These are phyloP conservation scores for Pontederia crassipes DNA, from an alignment of 176 grass and related monocot genomes.

Conservation along the genomic window DNA sequence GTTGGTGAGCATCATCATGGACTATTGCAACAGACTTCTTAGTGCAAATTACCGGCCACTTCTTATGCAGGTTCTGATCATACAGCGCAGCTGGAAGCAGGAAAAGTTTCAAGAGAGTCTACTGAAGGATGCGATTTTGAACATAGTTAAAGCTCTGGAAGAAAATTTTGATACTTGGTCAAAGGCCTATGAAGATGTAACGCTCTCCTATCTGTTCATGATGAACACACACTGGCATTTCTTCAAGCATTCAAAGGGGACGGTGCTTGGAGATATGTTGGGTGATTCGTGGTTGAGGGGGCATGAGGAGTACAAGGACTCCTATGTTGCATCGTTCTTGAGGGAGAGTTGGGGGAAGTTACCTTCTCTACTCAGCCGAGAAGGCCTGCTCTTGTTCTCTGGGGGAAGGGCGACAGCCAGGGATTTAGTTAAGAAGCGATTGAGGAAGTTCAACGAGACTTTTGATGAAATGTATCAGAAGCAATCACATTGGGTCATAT, in stretches of 20 bases:
- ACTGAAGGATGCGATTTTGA: slow-evolving; percentile 16
- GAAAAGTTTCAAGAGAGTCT: slow-evolving; percentile 19
- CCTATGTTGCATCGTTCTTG: slow-evolving; percentile 44
- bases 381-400: slow-evolving; percentile 87
- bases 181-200: background rate
- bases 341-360: slow-evolving; percentile 74
- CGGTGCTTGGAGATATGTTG: slow-evolving; percentile 17
- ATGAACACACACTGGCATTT: slow-evolving; percentile 26
- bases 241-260: slow-evolving; percentile 19
- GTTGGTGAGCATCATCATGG: slow-evolving; percentile 19
- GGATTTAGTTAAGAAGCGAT: slow-evolving; percentile 82
- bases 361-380: slow-evolving; percentile 52
- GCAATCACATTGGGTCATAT: slow-evolving; percentile 66
- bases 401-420: slow-evolving; percentile 70
- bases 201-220: slow-evolving; percentile 5
- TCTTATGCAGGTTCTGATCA: slow-evolving; percentile 22
- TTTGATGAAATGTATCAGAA: slow-evolving; percentile 75
- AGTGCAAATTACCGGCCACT: slow-evolving; percentile 9
- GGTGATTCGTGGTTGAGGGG: slow-evolving; percentile 25
- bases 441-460: slow-evolving; percentile 74
- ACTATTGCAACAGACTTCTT: slow-evolving; percentile 16
- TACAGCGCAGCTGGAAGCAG: slow-evolving; percentile 20
- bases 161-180: slow-evolving; percentile 19
- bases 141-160: slow-evolving; percentile 10
- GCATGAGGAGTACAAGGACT: slow-evolving; percentile 78